These are phyloP conservation scores for Malania oleifera DNA, from an alignment of 164 flowering plant genomes.

Conservation along the genomic window DNA sequence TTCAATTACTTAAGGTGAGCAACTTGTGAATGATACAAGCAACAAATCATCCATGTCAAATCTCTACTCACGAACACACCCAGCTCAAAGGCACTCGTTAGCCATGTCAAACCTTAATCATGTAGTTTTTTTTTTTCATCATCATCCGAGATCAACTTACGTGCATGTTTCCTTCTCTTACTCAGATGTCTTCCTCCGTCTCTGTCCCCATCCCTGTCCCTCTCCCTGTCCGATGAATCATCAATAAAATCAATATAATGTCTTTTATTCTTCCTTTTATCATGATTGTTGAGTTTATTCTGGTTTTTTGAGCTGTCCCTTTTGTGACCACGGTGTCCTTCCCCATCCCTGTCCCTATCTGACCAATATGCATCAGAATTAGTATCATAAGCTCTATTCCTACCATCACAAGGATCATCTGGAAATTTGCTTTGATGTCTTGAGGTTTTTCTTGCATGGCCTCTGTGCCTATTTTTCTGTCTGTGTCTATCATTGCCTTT, in stretches of 20 bases:
- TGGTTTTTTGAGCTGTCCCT: slow-evolving; percentile 5
- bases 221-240: neutral
- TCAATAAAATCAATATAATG: slow-evolving; percentile 2
- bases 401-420: neutral
- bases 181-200: neutral
- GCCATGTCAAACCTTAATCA: too few relatives aligned
- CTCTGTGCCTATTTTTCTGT: neutral
- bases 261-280: neutral
- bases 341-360: slow-evolving; percentile 6
- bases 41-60: too few relatives aligned
- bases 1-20: too few relatives aligned
- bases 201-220: neutral
- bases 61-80: too few relatives aligned
- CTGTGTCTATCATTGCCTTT: neutral
- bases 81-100: too few relatives aligned
- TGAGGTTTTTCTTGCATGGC: neutral
- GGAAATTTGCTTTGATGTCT: neutral
- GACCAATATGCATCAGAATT: neutral
- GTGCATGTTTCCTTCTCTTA: neutral
- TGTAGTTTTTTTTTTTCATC: too few relatives aligned
- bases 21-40: too few relatives aligned
- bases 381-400: neutral
- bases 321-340: neutral
- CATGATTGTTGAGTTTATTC: slow-evolving; percentile 1
- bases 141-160: neutral